Evolutionary conservation across 2,329 filamentous ascomycete species (phyloP).

Genomic region (Coleophoma cylindrospora): DNA sequence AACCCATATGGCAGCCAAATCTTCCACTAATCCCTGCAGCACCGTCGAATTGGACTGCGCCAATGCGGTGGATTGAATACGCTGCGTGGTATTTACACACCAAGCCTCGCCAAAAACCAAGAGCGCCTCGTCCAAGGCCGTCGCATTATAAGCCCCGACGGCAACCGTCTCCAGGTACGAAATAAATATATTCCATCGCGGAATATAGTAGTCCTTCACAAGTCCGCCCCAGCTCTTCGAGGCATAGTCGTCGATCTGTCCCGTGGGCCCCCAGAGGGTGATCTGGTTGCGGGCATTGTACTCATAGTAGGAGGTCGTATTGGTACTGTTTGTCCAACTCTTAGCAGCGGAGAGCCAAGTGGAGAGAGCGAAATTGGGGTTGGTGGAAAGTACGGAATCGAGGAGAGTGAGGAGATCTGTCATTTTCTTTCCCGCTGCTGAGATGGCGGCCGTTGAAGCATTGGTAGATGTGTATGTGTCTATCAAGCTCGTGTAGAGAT

Average conservation of each 20-base stretch:
- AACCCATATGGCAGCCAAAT: too few relatives aligned
- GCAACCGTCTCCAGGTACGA: slow-evolving; percentile 27
- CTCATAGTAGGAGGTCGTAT: slow-evolving; percentile 31
- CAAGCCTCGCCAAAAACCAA: slow-evolving; percentile 12
- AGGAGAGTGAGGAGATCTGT: slow-evolving; percentile 30
- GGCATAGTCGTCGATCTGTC: slow-evolving; percentile 44
- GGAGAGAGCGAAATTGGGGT: slow-evolving; percentile 34
- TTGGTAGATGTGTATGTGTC: slow-evolving; percentile 24
- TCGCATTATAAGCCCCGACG: slow-evolving; percentile 13
- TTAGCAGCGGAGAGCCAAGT: slow-evolving; percentile 36
- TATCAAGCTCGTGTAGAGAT: slow-evolving; percentile 47
- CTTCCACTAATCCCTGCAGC: too few relatives aligned
- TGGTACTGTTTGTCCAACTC: slow-evolving; percentile 14
- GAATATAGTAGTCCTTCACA: slow-evolving; percentile 38
- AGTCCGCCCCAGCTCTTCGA: slow-evolving; percentile 43
- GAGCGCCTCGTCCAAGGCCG: slow-evolving; percentile 10
- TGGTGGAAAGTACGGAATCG: slow-evolving; percentile 35
- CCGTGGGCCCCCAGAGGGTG: slow-evolving; percentile 42
- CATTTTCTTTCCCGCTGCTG: slow-evolving; percentile 24
- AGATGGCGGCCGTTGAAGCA: slow-evolving; percentile 15
- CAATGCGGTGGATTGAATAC: too few relatives aligned
- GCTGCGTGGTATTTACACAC: not conserved
- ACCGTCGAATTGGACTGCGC: too few relatives aligned
- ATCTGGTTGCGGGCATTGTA: slow-evolving; percentile 45
- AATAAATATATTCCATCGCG: slow-evolving; percentile 40